Evolutionary conservation across 2,329 filamentous ascomycete species (phyloP).

Genomic region (Aspergillus brasiliensis): DNA sequence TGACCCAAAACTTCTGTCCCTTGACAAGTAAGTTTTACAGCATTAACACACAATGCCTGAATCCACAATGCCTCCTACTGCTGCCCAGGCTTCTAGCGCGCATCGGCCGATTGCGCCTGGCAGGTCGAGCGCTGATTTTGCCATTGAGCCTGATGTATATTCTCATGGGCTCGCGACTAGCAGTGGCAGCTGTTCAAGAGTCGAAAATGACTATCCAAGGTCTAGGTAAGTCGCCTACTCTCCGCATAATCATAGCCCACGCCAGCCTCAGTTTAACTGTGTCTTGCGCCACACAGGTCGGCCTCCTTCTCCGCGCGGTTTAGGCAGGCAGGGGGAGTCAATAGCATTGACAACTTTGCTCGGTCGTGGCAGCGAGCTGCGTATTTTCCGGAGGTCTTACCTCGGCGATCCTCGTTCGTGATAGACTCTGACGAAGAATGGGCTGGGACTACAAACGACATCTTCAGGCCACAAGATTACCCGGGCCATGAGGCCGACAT

Average conservation of each 20-base stretch:
- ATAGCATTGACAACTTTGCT: slow-evolving; percentile 92
- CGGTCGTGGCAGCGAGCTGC: slow-evolving; percentile 90
- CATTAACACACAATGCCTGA: slow-evolving; percentile 3
- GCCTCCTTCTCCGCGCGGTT: slow-evolving; percentile 51
- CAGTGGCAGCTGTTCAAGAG: slow-evolving; percentile 26
- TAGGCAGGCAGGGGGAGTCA: slow-evolving; percentile 78
- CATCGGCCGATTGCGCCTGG: slow-evolving; percentile 3
- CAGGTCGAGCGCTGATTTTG: slow-evolving; percentile 7
- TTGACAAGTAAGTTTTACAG: not conserved
- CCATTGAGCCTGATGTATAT: slow-evolving; percentile 13
- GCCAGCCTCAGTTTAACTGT: not conserved
- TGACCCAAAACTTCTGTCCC: not conserved
- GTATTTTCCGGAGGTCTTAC: slow-evolving; percentile 83
- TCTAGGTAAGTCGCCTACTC: slow-evolving; percentile 13
- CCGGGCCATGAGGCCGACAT: slow-evolving; percentile 30
- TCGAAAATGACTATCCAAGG: slow-evolving; percentile 13
- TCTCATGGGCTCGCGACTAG: slow-evolving; percentile 30
- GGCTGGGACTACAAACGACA: slow-evolving; percentile 22
- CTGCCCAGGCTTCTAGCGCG: slow-evolving; percentile 4
- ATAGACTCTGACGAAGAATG: slow-evolving; percentile 55
- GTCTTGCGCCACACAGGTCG: slow-evolving; percentile 22
- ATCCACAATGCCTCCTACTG: not conserved
- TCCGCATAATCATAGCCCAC: not conserved
- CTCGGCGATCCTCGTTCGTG: slow-evolving; percentile 74
- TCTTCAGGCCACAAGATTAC: slow-evolving; percentile 23